phyloP scores from a whole-genome alignment of 2,329 filamentous ascomycete species.

The Fusarium bactridioides region DNA sequence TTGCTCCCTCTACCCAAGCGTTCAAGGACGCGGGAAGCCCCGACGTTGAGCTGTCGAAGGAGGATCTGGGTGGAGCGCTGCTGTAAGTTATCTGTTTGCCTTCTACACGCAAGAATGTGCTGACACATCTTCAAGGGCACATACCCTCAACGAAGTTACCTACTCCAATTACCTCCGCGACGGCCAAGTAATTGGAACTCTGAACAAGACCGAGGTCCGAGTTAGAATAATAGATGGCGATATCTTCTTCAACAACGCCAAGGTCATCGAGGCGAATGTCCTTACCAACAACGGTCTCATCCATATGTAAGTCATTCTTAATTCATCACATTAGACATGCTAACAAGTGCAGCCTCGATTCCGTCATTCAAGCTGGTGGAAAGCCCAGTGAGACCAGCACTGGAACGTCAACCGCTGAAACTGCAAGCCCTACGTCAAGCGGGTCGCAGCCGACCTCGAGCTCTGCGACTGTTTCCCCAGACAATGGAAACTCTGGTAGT shows the following conservation, averaged over 20 bases:
- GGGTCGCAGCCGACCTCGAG: neutral
- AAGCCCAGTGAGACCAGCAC: neutral
- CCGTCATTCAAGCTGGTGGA: neutral
- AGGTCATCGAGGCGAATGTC: conserved; percentile 33
- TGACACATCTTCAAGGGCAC: neutral
- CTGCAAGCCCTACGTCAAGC: conserved; percentile 1
- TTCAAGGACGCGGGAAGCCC: conserved; percentile 28
- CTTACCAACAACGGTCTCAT: conserved; percentile 35
- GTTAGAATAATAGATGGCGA: conserved; percentile 21
- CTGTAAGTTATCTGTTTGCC: conserved; percentile 7
- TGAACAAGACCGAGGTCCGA: conserved; percentile 23
- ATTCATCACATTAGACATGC: rapidly evolving
- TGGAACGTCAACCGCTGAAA: neutral
- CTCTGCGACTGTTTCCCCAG: neutral
- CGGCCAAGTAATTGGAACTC: conserved; percentile 22
- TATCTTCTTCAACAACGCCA: conserved; percentile 38
- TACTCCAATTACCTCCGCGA: conserved; percentile 28
- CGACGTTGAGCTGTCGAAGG: conserved; percentile 4
- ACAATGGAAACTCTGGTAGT: neutral
- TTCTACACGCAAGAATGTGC: too few species aligned
- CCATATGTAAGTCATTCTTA: conserved; percentile 10
- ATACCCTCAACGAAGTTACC: conserved; percentile 30
- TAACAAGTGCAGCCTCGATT: neutral
- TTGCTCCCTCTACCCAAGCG: conserved; percentile 28
- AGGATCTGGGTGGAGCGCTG: conserved; percentile 5